Evolutionary conservation across 257 asterid species (phyloP), one percentile per base, ranked within the genome.

Genomic region (Verbena officinalis): DNA sequence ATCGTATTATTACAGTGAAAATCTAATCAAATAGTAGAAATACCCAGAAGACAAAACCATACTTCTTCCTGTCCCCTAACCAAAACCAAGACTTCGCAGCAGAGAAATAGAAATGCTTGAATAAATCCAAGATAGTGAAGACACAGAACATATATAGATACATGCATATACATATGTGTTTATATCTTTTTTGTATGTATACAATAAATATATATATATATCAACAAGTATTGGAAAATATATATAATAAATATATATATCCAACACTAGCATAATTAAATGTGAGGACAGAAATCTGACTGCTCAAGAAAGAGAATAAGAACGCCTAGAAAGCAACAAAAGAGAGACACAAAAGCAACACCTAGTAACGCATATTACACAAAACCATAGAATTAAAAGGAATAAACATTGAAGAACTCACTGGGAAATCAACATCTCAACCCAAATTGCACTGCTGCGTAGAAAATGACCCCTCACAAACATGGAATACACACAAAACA

Each of bases 221-320:
- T n/a, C n/a, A n/a, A n/a, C n/a, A n/a, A n/a, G n/a, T n/a, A n/a
- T n/a, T n/a, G n/a, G n/a, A n/a, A n/a, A n/a, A n/a, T n/a, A n/a
- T n/a, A n/a, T 59, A 20, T 15, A 31, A 16, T 46, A 17, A 10
- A 1, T 1, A 39, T 23, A 15, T 59, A 59, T 30, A 22, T 58
- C 22, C 74, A 62, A 70, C 76, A 73, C 64, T 63, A 75, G 81
- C 77, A 70, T 70, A 72, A 83, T 80, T 84, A 77, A 83, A 78
- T 81, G 91, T 65, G 83, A 83, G 83, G 86, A 74, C 86, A 73
- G 56, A 82, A 81, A 77, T 75, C 82, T 75, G 88, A 89, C 96
- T 84, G 96, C 97, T 88, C 92, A 82, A 88, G 87, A 85, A 71
- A 88, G 84, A 83, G 89, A 91, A 81, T 80, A 86, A 86, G 82